Percentiles rank a stretch among this genome's conserved stretches.
Conservation (phyloP, 768 basidiomycete genomes). For the Brasilioporus rufonigricans region DNA sequence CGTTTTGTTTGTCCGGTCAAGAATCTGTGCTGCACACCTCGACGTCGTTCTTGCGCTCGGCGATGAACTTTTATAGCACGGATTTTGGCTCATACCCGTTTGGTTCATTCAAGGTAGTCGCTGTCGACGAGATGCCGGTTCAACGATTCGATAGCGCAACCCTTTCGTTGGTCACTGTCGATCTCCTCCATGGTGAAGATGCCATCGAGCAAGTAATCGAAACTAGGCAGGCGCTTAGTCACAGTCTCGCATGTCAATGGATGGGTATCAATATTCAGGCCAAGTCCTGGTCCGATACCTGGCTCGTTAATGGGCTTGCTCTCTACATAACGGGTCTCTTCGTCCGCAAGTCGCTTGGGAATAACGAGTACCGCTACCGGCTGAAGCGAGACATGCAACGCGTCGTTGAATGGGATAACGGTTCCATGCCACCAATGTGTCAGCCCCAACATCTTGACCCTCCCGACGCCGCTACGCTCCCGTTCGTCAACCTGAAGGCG, state of each 20-base stretch:
- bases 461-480: conserved; percentile 72
- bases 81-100: conserved; percentile 97
- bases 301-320: conserved; percentile 95
- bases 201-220: conserved; percentile 93
- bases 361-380: conserved; percentile 94
- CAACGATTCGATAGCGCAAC: conserved; percentile 86
- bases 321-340: conserved; percentile 89
- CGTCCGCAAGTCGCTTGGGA: conserved; percentile 83
- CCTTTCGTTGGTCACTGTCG: conserved; percentile 72
- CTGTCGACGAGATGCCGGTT: conserved; percentile 84
- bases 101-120: conserved; percentile 89
- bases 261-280: conserved; percentile 94
- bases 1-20: conserved; percentile 90
- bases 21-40: conserved; percentile 69
- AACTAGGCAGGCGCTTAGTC: conserved; percentile 79
- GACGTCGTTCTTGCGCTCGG: conserved; percentile 74
- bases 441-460: conserved; percentile 84
- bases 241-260: conserved; percentile 95
- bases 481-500: conserved; percentile 93
- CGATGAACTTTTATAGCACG: conserved; percentile 89
- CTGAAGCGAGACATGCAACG: conserved; percentile 96
- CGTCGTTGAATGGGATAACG: conserved; percentile 83
- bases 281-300: conserved; percentile 89
- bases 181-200: conserved; percentile 83
- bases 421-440: conserved; percentile 89